Evolutionary conservation across 1,284 basidiomycete genomes (phyloP), one percentile per base, ranked within the genome.

Genomic region (Moesziomyces globuligerus): DNA sequence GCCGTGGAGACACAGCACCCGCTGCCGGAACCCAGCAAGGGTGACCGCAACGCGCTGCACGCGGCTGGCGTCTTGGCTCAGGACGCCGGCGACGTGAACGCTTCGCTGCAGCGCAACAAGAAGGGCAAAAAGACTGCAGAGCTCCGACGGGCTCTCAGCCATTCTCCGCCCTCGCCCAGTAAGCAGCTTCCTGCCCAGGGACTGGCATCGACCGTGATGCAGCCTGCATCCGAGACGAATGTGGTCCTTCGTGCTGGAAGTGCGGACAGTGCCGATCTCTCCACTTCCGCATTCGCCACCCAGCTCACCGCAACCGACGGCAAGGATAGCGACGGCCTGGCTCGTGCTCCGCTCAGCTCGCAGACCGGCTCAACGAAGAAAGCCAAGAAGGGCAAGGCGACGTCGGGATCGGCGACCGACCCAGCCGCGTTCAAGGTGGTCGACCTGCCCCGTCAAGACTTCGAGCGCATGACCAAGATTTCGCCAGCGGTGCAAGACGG

Each of bases 401-500:
- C 39, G 4, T 43, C 41, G 2, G 45, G 46, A 36, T 52, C 64
- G 37, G 54, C 54, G 39, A 51, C 64, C 10, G 57, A 55, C 21
- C 54, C 56, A 9, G 49, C 52, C 17, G 49, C 61, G 1, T 51
- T 64, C 54, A 56, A 57, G 34, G 52, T 56, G 4, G 38, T 65
- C 36, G 66, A 58, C 23, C 48, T 67, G 25, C 67, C 67, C 17
- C 52, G 67, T 37, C 60, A 65, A 21, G 56, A 71, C 20, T 71
- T 71, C 26, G 67, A 71, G 47, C 60, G 61, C 45, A 65, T 71
- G 60, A 46, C 57, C 34, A 44, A 54, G 34, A 45, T 48, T 1
- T 18, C 53, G 10, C 57, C 67, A 3, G 56, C 57, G 5, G 53
- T 65, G 5, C 68, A 71, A 49, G 66, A 71, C 40, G 61, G 62